Evolutionary conservation across 768 basidiomycete genomes (phyloP), one percentile per base, ranked within the genome.

Genomic region (Auricularia cornea): DNA sequence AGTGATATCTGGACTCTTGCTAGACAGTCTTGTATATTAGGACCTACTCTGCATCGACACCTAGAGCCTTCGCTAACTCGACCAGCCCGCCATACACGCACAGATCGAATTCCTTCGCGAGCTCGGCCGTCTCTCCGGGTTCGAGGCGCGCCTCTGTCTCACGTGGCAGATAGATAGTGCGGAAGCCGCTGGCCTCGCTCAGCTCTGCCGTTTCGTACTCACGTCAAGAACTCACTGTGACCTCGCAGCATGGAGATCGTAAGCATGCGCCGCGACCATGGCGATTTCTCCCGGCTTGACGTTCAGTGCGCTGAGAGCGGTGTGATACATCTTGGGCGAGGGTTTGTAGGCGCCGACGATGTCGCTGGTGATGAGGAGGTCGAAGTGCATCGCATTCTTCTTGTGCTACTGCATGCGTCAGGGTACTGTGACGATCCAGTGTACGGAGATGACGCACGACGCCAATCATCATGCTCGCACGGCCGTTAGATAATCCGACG

Each of bases 261-360:
- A 62, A 4, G 41, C 61, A 29, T 62, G 61, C 5, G 44, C 52
- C 26, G 61, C 61, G 30, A 62, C 44, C 44, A 62, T 51, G 30
- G 61, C 61, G 29, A 32, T n/a, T 30, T 62, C 61, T 5, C 32
- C 44, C 1, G 44, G 44, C 51, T 62, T 29, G 26, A 57, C 12
- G 20, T 54, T 29, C 3, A 62, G 44, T 0, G 44, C 44, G 18
- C 3, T 10, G 1, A 62, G 44, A 3, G 29, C 30, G 10, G 26
- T 8, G 23, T 33, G 44, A 29, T 62, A 62, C 23, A 54, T 44
- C 29, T 32, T 30, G 11, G 61, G 61, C 26, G 44, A 31, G 28
- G 61, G 61, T 30, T 62, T 62, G 33, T 62, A 62, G 3, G 41
- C 61, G 61, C 33, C 44, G 16, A 62, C 12, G 44, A 51, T 29